Evolutionary conservation across 768 basidiomycete species (phyloP).

Genomic region (Leucogyrophana mollusca): DNA sequence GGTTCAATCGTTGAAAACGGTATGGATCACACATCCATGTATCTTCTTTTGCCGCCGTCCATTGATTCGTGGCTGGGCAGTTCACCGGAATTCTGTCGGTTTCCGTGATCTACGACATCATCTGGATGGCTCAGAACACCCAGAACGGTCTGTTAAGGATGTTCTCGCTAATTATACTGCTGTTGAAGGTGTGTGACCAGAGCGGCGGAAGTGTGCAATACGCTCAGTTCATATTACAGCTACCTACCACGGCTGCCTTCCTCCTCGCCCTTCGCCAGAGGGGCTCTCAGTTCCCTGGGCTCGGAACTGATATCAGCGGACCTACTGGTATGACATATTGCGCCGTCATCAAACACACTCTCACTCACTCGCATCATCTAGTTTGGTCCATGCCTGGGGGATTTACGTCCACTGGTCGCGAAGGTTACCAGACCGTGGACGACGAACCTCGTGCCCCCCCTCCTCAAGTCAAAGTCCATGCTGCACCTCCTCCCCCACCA

Average conservation of each 20-base stretch:
- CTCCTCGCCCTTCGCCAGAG: conserved; percentile 53
- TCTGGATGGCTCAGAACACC: conserved; percentile 61
- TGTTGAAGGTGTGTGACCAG: conserved; percentile 50
- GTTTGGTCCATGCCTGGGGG: conserved; percentile 83
- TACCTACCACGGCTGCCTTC: conserved; percentile 60
- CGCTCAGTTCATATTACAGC: conserved; percentile 30
- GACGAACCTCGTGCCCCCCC: conserved; percentile 40
- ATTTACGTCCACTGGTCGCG: conserved; percentile 50
- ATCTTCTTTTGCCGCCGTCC: not conserved
- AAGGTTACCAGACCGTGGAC: conserved; percentile 64
- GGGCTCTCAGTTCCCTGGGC: conserved; percentile 52
- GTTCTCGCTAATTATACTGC: conserved; percentile 50
- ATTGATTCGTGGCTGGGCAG: conserved; percentile 33
- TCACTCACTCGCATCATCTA: conserved; percentile 21
- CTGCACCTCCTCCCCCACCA: conserved; percentile 11
- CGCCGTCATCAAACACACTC: not conserved
- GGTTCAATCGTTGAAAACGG: conserved; percentile 61
- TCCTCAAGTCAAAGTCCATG: conserved; percentile 13
- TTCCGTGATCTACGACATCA: conserved; percentile 66
- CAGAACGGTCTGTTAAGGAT: conserved; percentile 57
- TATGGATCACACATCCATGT: conserved; percentile 31
- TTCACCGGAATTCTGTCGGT: conserved; percentile 61
- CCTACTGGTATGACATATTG: conserved; percentile 48
- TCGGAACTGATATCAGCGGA: conserved; percentile 50
- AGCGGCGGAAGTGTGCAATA: not conserved